Evolutionary conservation across 371 early-diverging fungal species (phyloP).

Genomic region (Mortierella sp.): DNA sequence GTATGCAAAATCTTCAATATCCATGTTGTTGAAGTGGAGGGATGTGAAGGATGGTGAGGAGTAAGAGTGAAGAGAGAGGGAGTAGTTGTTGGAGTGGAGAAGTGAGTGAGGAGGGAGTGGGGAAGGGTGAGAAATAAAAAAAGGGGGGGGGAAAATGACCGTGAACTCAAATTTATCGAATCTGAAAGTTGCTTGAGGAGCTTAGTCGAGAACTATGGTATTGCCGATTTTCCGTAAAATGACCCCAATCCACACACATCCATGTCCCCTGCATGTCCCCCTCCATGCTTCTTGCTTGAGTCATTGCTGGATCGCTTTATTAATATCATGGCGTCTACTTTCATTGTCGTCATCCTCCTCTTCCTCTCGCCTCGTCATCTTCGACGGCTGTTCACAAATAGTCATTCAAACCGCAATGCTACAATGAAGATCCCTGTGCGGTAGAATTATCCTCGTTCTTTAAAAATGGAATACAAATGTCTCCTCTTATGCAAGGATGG

Average conservation of each 20-base stretch:
- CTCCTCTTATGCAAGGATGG: too few relatives aligned
- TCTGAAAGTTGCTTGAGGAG: conserved; percentile 6
- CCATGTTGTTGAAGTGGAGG: conserved; percentile 21
- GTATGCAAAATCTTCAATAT: conserved; percentile 56
- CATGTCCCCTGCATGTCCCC: too few relatives aligned
- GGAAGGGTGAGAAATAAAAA: conserved; percentile 1
- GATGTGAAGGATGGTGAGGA: not conserved
- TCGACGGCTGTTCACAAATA: too few relatives aligned
- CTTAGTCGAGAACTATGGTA: not conserved
- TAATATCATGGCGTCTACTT: too few relatives aligned
- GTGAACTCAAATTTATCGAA: not conserved
- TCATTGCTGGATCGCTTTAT: too few relatives aligned
- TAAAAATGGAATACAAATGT: too few relatives aligned
- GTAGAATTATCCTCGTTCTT: too few relatives aligned
- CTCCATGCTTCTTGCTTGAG: not conserved
- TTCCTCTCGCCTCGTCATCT: too few relatives aligned
- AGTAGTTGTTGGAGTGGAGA: not conserved
- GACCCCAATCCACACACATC: too few relatives aligned
- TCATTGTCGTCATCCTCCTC: too few relatives aligned
- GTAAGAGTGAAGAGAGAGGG: not conserved
- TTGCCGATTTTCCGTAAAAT: not conserved
- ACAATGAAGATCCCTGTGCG: too few relatives aligned
- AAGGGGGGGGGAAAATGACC: not conserved
- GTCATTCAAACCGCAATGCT: too few relatives aligned
- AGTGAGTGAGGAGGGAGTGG: not conserved